Evolutionary conservation across 495 filamentous ascomycete species (phyloP).

Genomic region (Xylaria telfairii): DNA sequence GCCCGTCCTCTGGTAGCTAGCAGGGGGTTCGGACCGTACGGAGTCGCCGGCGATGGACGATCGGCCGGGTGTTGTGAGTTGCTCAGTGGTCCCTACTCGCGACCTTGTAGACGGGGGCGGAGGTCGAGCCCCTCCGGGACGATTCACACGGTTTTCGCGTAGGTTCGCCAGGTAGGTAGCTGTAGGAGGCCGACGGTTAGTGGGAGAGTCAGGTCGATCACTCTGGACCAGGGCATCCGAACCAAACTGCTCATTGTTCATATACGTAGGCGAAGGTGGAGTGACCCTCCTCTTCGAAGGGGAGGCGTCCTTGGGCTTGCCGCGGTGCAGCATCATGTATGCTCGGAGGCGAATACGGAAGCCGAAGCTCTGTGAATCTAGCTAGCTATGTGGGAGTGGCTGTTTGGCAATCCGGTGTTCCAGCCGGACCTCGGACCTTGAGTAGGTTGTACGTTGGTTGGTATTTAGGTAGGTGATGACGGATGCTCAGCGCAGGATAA

Average conservation of each 20-base stretch:
- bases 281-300: constrained; percentile 62
- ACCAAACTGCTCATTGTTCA: constrained; percentile 90
- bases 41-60: constrained; percentile 42
- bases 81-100: constrained; percentile 37
- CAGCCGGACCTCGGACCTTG: not conserved
- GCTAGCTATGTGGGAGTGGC: not conserved
- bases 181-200: constrained; percentile 45
- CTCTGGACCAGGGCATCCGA: constrained; percentile 45
- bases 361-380: not conserved
- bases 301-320: constrained; percentile 37
- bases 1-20: constrained; percentile 44
- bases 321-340: constrained; percentile 29
- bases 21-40: constrained; percentile 49
- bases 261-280: constrained; percentile 78
- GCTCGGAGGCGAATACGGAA: not conserved
- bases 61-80: constrained; percentile 32
- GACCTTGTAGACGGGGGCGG: constrained; percentile 59
- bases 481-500: not conserved
- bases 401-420: not conserved
- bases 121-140: constrained; percentile 83
- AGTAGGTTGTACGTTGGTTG: not conserved
- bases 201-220: constrained; percentile 35
- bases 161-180: constrained; percentile 82
- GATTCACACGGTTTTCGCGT: constrained; percentile 74
- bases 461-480: not conserved